Evolutionary conservation across 495 filamentous ascomycete genomes (phyloP), one percentile per base, ranked within the genome.

Genomic region (Trichocladium uniseriatum): DNA sequence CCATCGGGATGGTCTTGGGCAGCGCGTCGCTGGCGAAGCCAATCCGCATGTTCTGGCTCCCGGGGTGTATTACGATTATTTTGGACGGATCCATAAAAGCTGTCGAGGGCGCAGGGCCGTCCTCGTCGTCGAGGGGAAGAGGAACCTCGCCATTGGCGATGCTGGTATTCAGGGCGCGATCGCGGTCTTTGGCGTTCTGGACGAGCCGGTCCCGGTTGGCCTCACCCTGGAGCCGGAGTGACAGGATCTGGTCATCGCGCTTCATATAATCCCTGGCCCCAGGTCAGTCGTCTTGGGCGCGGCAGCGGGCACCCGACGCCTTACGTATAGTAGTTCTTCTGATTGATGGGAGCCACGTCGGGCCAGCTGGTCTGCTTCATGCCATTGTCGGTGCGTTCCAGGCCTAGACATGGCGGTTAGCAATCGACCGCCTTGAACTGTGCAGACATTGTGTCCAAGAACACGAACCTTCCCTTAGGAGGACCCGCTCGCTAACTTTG

Each of bases 321-420:
- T 47, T 76, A 95, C 88, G 92, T 98, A 60, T 98, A 98, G 68
- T 98, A 98, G 67, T 98, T 98, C 69, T 98, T 98, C 62, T 98
- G 92, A 61, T 98, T 98, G 64, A 98, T 98, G 60, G 89, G 83
- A 14, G 76, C 74, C 36, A 95, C 79, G 56, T 89, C 83, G 16
- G 92, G 94, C 92, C 92, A 98, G 67, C 77, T 91, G 20, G 89
- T 89, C 43, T 87, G 79, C 60, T 89, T 89, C 79, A 98, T 89
- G 62, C 90, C 89, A 75, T 98, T 98, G 71, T 98, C 92, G 32
- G 94, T 97, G 55, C 90, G 75, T 67, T 92, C 87, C 38, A 98
- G 81, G 51, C 92, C 92, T 95, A 24, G 27, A 20, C 8, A 6
- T n/a, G 7, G 9, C n/a, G 13, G 40, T 62, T 19, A 61, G 48